Conservation (phyloP, 306 rosid genomes). For the Coriaria nepalensis region DNA sequence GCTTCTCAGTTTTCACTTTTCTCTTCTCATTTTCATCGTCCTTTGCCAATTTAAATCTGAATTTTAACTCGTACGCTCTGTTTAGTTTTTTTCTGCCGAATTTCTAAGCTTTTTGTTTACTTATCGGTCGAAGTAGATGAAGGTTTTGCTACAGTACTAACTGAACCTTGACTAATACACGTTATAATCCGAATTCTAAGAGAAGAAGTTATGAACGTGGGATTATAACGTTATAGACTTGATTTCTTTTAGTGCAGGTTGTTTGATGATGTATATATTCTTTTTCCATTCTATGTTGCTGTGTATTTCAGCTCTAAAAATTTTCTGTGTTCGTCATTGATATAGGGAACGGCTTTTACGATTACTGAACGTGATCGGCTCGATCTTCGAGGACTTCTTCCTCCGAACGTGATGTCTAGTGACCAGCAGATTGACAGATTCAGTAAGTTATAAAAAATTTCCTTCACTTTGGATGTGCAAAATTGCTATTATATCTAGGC, state of each 20-base stretch:
- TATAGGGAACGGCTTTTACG: conserved; percentile 90
- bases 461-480: not conserved
- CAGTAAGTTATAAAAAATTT: conserved; percentile 38
- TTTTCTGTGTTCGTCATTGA: conserved; percentile 5
- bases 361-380: conserved; percentile 95
- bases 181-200: too few relatives aligned
- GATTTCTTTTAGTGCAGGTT: too few relatives aligned
- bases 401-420: conserved; percentile 90
- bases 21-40: not conserved
- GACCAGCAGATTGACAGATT: conserved; percentile 84
- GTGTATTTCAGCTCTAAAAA: not conserved
- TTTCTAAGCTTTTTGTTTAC: not conserved
- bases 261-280: too few relatives aligned
- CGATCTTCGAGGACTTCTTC: conserved; percentile 96
- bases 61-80: not conserved
- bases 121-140: not conserved
- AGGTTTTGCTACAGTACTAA: too few relatives aligned
- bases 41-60: not conserved
- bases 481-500: not conserved
- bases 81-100: not conserved
- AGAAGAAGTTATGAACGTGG: too few relatives aligned
- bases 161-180: too few relatives aligned
- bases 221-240: too few relatives aligned
- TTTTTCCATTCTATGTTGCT: not conserved
- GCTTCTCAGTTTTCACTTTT: not conserved